Conservation (phyloP, 345 rosid genomes). For the Carallia brachiata region DNA sequence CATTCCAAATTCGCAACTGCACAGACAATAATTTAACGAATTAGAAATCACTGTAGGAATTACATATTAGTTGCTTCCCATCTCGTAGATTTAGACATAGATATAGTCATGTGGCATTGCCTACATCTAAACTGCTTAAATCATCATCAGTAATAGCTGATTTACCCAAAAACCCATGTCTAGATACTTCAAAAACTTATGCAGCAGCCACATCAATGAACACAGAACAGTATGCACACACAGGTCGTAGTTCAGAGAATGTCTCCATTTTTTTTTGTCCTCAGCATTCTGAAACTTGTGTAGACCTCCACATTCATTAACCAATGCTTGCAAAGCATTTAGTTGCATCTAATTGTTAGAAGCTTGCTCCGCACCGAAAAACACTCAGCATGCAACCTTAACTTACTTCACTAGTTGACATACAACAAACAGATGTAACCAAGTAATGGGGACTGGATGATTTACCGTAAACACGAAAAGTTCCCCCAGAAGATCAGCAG, state of each 20-base stretch:
- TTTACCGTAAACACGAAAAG: slow-evolving; percentile 71
- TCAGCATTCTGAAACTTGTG: background rate
- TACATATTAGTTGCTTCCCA: too few relatives aligned
- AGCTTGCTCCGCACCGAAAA: too few relatives aligned
- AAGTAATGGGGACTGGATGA: background rate
- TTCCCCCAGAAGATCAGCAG: slow-evolving; percentile 86
- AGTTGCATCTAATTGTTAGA: background rate
- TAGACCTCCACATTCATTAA: background rate
- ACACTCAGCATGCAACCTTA: background rate
- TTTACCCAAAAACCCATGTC: background rate
- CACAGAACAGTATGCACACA: too few relatives aligned
- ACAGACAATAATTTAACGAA: background rate
- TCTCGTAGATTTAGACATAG: too few relatives aligned
- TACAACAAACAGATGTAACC: background rate
- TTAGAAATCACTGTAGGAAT: background rate
- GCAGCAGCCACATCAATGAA: background rate
- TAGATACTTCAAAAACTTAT: background rate
- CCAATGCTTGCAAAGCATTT: background rate
- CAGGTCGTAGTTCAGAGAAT: too few relatives aligned
- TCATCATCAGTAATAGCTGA: background rate
- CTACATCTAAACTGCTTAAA: background rate
- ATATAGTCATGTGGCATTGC: background rate
- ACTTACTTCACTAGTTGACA: background rate
- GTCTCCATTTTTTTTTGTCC: too few relatives aligned
- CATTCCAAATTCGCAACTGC: background rate